Conservation (phyloP, 2,329 filamentous ascomycete genomes). For the Apiospora aurea region DNA sequence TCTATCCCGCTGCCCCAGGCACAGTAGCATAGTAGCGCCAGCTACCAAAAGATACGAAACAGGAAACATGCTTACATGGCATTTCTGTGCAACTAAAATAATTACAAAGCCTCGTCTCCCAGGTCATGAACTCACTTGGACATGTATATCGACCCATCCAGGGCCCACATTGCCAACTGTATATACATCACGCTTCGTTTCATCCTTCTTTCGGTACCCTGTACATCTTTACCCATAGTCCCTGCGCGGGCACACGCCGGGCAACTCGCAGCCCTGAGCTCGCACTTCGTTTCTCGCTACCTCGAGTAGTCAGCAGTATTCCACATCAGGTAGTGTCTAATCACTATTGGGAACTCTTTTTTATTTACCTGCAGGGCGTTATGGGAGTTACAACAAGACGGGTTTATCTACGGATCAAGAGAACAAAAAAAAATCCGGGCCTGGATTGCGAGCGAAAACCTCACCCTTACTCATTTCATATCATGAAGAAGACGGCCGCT, state of each 20-base stretch:
- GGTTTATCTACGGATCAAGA: not conserved
- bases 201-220: not conserved
- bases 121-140: not conserved
- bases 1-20: not conserved
- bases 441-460: not conserved
- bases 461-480: not conserved
- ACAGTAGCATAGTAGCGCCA: not conserved
- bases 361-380: not conserved
- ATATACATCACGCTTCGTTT: not conserved
- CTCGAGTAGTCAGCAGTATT: not conserved
- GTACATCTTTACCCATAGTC: not conserved
- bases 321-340: not conserved
- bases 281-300: not conserved
- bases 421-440: not conserved
- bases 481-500: not conserved
- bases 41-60: not conserved
- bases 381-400: not conserved
- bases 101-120: not conserved
- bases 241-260: not conserved
- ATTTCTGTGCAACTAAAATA: not conserved
- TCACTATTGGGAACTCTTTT: not conserved
- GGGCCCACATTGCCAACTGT: not conserved
- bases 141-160: not conserved
- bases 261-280: not conserved
- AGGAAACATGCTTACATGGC: not conserved